These are phyloP conservation scores for Phlyctochytrium bullatum DNA, from an alignment of 192 early-diverging fungal genomes.

Conservation along the genomic window DNA sequence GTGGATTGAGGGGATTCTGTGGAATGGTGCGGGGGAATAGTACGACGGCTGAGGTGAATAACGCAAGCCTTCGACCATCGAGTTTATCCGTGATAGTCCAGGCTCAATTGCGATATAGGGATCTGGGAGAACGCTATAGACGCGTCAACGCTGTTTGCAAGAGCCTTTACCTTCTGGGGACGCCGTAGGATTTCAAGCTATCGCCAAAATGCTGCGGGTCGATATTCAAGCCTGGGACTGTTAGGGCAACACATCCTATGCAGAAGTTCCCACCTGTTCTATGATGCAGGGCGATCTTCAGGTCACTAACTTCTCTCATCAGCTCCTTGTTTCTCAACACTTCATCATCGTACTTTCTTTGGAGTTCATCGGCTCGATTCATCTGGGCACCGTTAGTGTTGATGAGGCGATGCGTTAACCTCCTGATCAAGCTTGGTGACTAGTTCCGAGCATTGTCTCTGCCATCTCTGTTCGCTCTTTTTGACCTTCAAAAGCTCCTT, in stretches of 20 bases:
- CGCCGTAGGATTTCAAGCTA: not conserved
- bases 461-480: slow-evolving; percentile 42
- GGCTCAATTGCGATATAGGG: no score
- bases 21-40: not conserved
- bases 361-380: slow-evolving; percentile 41
- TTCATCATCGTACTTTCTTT: slow-evolving; percentile 34
- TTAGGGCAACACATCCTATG: not conserved
- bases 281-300: slow-evolving; percentile 42
- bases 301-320: slow-evolving; percentile 45
- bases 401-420: no score
- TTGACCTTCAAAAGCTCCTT: slow-evolving; percentile 42
- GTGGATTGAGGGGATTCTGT: not conserved
- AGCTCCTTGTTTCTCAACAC: slow-evolving; percentile 43
- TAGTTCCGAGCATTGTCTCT: slow-evolving; percentile 51
- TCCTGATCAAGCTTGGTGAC: slow-evolving; percentile 48
- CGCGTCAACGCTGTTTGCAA: no score
- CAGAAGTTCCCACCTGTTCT: slow-evolving; percentile 17
- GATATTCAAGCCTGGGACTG: not conserved
- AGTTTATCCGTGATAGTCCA: no score
- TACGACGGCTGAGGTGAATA: not conserved
- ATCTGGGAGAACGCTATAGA: not conserved
- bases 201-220: not conserved
- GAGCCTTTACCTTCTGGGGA: not conserved
- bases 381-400: slow-evolving; percentile 25
- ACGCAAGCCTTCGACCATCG: not conserved